phyloP scores from a whole-genome alignment of 768 basidiomycete genomes.

The Tephrocybe sp. region DNA sequence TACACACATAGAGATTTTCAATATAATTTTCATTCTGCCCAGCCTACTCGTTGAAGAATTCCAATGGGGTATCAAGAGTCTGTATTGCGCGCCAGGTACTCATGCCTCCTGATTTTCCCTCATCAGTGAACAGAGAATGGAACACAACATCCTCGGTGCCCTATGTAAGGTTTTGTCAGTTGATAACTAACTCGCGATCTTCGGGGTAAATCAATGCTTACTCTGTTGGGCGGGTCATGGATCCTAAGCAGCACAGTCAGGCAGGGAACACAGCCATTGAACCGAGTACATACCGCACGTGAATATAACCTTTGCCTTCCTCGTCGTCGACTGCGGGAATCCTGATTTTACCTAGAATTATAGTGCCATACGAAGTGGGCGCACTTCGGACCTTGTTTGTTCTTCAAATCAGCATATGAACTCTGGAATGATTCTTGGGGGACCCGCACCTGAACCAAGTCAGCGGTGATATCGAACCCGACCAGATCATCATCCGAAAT shows the following conservation, averaged over 20 bases:
- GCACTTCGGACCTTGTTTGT: constrained; percentile 47
- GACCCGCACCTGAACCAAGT: constrained; percentile 42
- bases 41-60: constrained; percentile 67
- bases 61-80: constrained; percentile 50
- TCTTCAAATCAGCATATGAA: neutral
- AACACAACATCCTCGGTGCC: constrained; percentile 64
- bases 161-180: constrained; percentile 30
- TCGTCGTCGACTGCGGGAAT: constrained; percentile 64
- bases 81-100: constrained; percentile 66
- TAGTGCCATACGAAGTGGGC: constrained; percentile 59
- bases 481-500: constrained; percentile 53
- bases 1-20: too few species aligned
- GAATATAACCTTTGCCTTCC: constrained; percentile 63
- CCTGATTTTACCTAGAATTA: constrained; percentile 75
- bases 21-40: neutral
- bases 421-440: too few species aligned
- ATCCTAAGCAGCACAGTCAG: constrained; percentile 47
- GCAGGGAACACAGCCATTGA: too few species aligned
- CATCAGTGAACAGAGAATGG: constrained; percentile 70
- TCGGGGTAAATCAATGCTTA: constrained; percentile 26
- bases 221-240: constrained; percentile 73
- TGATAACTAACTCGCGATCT: neutral
- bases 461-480: constrained; percentile 45
- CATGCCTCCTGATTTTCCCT: constrained; percentile 39
- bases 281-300: constrained; percentile 61